Evolutionary conservation across 2,329 filamentous ascomycete genomes (phyloP), one percentile per base, ranked within the genome.

Genomic region (Diaporthe vexans): DNA sequence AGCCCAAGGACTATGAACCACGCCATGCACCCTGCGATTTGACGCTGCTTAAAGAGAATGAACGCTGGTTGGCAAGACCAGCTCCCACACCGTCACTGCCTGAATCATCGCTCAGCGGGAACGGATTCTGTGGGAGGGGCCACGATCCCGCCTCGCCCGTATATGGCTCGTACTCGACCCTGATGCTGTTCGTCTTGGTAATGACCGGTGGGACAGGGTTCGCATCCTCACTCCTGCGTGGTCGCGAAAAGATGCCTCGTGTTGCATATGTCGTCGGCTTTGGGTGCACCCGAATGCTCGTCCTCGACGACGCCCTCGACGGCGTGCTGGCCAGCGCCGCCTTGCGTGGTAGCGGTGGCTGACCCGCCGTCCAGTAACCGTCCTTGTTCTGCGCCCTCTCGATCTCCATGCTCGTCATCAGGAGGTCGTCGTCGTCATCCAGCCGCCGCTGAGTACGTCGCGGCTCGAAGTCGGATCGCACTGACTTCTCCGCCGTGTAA

Each of bases 391-490:
- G 29, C 21, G 48, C 33, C 46, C 63, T 52, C 63, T 54, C 48
- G 33, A 68, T 26, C 33, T 68, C 63, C 8, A 68, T 7, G 5
- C 63, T 68, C 48, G 63, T 54, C 63, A 68, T 68, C 2, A 54
- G 63, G n/a, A 68, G 63, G 63, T 68, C 48, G n/a, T 68, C 63
- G 48, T 68, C 63, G 63, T 68, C 48, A 0, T 68, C 63, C 3
- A 26, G 15, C 2, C 48, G n/a, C 33, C 46, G 21, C 33, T 26
- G 63, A 9, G 4, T 40, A 17, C 63, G 63, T 15, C 46, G 29
- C 63, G 63, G 21, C 46, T 67, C 63, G 21, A 52, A 67, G 4
- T 68, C 63, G 48, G 63, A 68, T 19, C 63, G 63, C 63, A 40
- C 63, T 9, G 48, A 54, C 19, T 68, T 68, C 63, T 68, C 63